These are phyloP conservation scores for Amyloporia xantha DNA, from an alignment of 768 basidiomycete genomes.

Conservation along the genomic window DNA sequence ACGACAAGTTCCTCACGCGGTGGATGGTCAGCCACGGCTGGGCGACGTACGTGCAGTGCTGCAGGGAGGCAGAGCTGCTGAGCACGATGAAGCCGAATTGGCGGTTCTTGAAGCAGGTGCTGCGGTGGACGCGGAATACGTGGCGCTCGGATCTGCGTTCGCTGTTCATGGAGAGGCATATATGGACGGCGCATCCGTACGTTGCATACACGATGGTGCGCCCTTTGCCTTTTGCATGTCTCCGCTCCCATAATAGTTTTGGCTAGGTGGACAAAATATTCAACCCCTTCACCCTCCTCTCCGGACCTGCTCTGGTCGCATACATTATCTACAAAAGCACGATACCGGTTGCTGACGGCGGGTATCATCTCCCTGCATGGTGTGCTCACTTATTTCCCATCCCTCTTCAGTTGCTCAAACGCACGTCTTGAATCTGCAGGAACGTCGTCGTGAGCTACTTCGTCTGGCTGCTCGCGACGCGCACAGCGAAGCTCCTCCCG, in stretches of 20 bases:
- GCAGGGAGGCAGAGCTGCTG: constrained; percentile 77
- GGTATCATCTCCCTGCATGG: constrained; percentile 82
- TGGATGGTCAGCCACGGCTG: constrained; percentile 97
- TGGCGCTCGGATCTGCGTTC: constrained; percentile 88
- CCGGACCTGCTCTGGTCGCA: constrained; percentile 75
- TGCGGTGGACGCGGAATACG: constrained; percentile 91
- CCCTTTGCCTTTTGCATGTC: no score
- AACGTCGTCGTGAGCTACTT: constrained; percentile 62
- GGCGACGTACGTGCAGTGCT: constrained; percentile 90
- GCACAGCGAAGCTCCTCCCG: constrained; percentile 67
- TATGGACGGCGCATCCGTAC: constrained; percentile 86
- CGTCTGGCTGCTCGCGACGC: constrained; percentile 64
- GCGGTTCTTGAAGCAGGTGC: constrained; percentile 90
- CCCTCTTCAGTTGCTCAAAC: no score
- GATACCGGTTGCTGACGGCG: constrained; percentile 55
- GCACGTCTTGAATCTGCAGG: constrained; percentile 33
- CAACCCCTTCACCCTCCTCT: constrained; percentile 81
- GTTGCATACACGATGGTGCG: constrained; percentile 81
- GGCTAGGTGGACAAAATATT: constrained; percentile 77
- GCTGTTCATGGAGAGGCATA: constrained; percentile 79
- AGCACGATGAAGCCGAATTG: constrained; percentile 97
- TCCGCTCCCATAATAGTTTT: no score
- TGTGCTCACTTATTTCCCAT: constrained; percentile 37
- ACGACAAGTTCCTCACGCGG: constrained; percentile 90
- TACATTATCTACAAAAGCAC: constrained; percentile 78